phyloP scores from a whole-genome alignment of 495 filamentous ascomycete genomes.

The Daldinia loculata region DNA sequence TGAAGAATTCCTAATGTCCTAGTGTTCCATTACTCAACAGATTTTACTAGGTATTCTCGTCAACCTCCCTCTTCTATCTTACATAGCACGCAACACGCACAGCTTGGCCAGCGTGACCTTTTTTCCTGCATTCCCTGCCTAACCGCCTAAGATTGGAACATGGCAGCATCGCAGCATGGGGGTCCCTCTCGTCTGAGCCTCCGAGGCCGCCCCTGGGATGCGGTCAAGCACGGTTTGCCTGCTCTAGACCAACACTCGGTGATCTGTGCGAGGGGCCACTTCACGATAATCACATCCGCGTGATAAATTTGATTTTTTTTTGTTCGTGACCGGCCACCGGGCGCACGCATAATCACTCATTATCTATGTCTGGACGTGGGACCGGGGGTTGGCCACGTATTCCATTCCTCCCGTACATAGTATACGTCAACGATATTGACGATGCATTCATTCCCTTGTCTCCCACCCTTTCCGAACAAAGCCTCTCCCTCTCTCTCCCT shows the following conservation, averaged over 20 bases:
- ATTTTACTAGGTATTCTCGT: conserved; percentile 22
- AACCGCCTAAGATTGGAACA: conserved; percentile 30
- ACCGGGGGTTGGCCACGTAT: conserved; percentile 30
- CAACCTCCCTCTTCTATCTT: conserved; percentile 7
- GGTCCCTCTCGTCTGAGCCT: conserved; percentile 19
- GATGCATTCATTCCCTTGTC: conserved; percentile 14
- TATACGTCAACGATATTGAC: conserved; percentile 33
- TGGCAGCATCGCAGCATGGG: conserved; percentile 3
- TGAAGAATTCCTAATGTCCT: conserved; percentile 9
- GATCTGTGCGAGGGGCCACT: conserved; percentile 36
- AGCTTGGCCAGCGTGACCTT: conserved; percentile 24
- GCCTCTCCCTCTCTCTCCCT: neutral
- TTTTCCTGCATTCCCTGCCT: conserved; percentile 30
- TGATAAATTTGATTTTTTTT: conserved; percentile 19
- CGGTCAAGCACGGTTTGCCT: conserved; percentile 30
- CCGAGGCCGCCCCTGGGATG: conserved; percentile 27
- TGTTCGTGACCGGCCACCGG: conserved; percentile 17
- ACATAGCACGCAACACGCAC: neutral
- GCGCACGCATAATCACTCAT: conserved; percentile 18
- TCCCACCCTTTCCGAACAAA: conserved; percentile 5
- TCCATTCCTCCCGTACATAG: conserved; percentile 17
- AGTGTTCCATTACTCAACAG: conserved; percentile 18
- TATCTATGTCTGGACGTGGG: conserved; percentile 29
- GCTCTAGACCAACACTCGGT: conserved; percentile 26
- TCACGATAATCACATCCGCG: conserved; percentile 34